Conservation (phyloP, 1,284 basidiomycete genomes). For the Sutorius eximius region DNA sequence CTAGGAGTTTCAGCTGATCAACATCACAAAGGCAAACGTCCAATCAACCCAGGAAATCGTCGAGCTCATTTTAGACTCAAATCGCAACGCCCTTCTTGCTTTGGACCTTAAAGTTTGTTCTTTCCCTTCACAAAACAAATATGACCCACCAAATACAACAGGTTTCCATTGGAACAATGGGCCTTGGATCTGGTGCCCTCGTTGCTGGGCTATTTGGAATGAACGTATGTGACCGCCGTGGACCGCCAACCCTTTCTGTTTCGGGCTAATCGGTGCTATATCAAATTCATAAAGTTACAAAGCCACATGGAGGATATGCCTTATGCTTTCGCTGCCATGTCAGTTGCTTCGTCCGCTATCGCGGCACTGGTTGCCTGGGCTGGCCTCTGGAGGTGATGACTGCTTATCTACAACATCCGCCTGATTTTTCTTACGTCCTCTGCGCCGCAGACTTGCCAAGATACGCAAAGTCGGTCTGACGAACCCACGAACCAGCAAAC, state of each 20-base stretch:
- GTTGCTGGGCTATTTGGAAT: conserved; percentile 93
- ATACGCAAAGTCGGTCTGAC: conserved; percentile 57
- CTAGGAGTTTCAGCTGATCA: conserved; percentile 2
- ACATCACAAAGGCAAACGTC: conserved; percentile 70
- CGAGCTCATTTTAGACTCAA: conserved; percentile 94
- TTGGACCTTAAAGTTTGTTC: conserved; percentile 79
- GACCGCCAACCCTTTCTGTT: conserved; percentile 22
- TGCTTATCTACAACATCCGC: conserved; percentile 19
- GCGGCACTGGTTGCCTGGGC: conserved; percentile 57
- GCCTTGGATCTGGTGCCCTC: conserved; percentile 90
- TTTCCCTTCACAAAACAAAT: conserved; percentile 4
- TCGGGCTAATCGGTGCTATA: conserved; percentile 23
- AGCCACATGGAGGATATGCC: conserved; percentile 69
- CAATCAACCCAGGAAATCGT: conserved; percentile 97
- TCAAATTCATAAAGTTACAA: conserved; percentile 49
- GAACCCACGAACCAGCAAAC: conserved; percentile 32
- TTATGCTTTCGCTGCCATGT: conserved; percentile 67
- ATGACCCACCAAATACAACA: conserved; percentile 27
- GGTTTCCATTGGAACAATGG: conserved; percentile 94
- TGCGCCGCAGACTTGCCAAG: conserved; percentile 40
- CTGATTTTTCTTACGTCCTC: conserved; percentile 9
- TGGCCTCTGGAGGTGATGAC: conserved; percentile 58
- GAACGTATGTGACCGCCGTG: conserved; percentile 66
- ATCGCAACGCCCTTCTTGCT: conserved; percentile 89
- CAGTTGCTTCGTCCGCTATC: conserved; percentile 51